Conservation (phyloP, 495 filamentous ascomycete genomes). For the Hypomontagnella submonticulosa region DNA sequence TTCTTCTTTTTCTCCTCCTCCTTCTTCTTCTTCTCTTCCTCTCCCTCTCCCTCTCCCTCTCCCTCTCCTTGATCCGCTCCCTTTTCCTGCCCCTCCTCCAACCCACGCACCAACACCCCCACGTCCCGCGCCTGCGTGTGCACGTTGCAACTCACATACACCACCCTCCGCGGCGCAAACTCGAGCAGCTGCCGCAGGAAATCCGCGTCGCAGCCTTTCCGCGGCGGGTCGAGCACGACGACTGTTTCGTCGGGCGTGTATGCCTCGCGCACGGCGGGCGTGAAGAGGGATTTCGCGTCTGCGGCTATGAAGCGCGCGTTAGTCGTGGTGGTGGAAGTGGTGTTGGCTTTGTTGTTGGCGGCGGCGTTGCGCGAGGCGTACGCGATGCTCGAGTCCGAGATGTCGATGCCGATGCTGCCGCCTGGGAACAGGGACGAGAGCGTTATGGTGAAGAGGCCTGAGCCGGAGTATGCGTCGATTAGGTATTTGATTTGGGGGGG, state of each 20-base stretch:
- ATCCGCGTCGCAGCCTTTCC: constrained; percentile 90
- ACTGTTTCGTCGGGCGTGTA: constrained; percentile 83
- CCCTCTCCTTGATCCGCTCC: constrained; percentile 47
- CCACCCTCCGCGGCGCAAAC: constrained; percentile 79
- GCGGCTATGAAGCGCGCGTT: constrained; percentile 81
- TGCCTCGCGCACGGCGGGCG: constrained; percentile 66
- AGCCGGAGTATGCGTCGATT: constrained; percentile 97
- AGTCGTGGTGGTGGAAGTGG: constrained; percentile 60
- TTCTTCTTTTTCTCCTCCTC: constrained; percentile 53
- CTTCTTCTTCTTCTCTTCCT: constrained; percentile 44
- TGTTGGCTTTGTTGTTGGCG: constrained; percentile 63
- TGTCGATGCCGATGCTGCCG: constrained; percentile 62
- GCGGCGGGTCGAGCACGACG: constrained; percentile 91
- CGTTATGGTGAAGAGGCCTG: constrained; percentile 95
- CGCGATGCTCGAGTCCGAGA: constrained; percentile 73
- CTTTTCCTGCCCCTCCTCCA: constrained; percentile 30
- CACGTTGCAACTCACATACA: constrained; percentile 97
- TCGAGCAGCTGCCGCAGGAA: constrained; percentile 83
- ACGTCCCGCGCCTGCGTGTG: constrained; percentile 97
- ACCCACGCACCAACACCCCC: constrained; percentile 78
- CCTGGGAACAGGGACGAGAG: constrained; percentile 79
- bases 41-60: constrained; percentile 7
- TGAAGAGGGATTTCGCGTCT: constrained; percentile 85
- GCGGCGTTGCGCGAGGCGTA: constrained; percentile 81
- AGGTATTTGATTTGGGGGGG: constrained; percentile 74